Percentiles rank a stretch among this genome's conserved stretches.
These are phyloP conservation scores for Phytophthora parvispora DNA, from an alignment of 352 stramenopile genomes.

Conservation along the genomic window DNA sequence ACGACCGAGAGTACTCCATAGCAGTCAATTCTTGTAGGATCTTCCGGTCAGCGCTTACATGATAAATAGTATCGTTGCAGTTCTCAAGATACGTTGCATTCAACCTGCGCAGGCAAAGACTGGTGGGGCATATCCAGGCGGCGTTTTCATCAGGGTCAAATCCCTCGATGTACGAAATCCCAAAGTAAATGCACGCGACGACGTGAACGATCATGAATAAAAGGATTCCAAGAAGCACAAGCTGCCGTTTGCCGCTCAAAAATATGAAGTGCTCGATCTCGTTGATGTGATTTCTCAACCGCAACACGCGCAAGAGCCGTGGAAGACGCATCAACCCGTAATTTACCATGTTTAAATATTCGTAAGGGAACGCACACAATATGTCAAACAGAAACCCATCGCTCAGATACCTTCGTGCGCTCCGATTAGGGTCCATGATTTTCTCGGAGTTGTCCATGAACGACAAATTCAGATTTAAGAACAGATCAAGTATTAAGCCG, in stretches of 20 bases:
- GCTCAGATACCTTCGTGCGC: constrained; percentile 42
- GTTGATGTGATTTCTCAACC: constrained; percentile 33
- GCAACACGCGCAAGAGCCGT: constrained; percentile 38
- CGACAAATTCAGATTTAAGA: constrained; percentile 63
- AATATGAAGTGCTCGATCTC: constrained; percentile 54
- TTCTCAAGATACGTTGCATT: constrained; percentile 15
- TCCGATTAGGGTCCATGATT: constrained; percentile 50
- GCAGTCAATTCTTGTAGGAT: neutral
- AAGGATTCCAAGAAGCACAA: constrained; percentile 44
- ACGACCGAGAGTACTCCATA: neutral
- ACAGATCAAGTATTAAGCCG: constrained; percentile 44
- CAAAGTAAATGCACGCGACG: constrained; percentile 47
- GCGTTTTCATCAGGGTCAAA: constrained; percentile 25
- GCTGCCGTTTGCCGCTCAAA: constrained; percentile 50
- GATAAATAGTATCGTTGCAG: neutral
- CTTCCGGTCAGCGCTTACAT: neutral
- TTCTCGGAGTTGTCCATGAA: constrained; percentile 59
- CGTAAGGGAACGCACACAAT: constrained; percentile 51
- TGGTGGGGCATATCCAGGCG: constrained; percentile 33
- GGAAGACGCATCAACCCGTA: constrained; percentile 45
- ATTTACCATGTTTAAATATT: constrained; percentile 17
- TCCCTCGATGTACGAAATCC: constrained; percentile 34
- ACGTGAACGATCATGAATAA: constrained; percentile 57
- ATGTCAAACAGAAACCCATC: constrained; percentile 50
- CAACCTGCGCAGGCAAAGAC: constrained; percentile 20